Conservation (phyloP, 1,139 yeast genomes). For the Kurtzmaniella quercitrusa region DNA sequence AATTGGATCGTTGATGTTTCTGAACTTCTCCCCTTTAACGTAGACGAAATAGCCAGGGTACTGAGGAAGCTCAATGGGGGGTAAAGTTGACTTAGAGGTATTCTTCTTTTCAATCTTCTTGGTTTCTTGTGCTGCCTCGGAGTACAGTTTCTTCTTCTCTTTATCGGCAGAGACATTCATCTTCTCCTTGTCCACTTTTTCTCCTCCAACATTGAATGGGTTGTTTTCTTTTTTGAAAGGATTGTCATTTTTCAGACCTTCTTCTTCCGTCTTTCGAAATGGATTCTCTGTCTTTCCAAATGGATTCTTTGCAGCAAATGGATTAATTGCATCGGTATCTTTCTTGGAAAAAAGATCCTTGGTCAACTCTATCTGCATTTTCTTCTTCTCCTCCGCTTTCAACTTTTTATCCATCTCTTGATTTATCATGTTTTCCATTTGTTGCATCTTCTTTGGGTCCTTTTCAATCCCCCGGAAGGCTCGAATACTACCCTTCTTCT, state of each 20-base stretch:
- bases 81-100: slow-evolving; percentile 11
- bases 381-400: slow-evolving; percentile 36
- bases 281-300: slow-evolving; percentile 14
- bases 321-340: slow-evolving; percentile 17
- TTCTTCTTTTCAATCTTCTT: slow-evolving; percentile 12
- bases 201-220: slow-evolving; percentile 2
- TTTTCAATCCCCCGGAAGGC: slow-evolving; percentile 72
- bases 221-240: slow-evolving; percentile 3
- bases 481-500: slow-evolving; percentile 64
- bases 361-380: slow-evolving; percentile 41
- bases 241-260: slow-evolving; percentile 8
- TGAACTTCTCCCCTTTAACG: slow-evolving; percentile 63
- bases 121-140: slow-evolving; percentile 9
- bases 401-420: slow-evolving; percentile 38
- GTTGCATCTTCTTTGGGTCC: slow-evolving; percentile 46
- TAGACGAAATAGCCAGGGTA: slow-evolving; percentile 65
- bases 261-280: slow-evolving; percentile 13
- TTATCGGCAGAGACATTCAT: no score
- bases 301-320: slow-evolving; percentile 29
- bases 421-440: slow-evolving; percentile 33
- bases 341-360: slow-evolving; percentile 33
- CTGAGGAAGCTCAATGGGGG: slow-evolving; percentile 31
- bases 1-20: slow-evolving; percentile 34
- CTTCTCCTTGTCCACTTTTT: slow-evolving; percentile 4
- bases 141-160: slow-evolving; percentile 5